Base-by-base conservation (phyloP, 1,139 yeast genomes). In the Blastobotrys serpentis region DNA sequence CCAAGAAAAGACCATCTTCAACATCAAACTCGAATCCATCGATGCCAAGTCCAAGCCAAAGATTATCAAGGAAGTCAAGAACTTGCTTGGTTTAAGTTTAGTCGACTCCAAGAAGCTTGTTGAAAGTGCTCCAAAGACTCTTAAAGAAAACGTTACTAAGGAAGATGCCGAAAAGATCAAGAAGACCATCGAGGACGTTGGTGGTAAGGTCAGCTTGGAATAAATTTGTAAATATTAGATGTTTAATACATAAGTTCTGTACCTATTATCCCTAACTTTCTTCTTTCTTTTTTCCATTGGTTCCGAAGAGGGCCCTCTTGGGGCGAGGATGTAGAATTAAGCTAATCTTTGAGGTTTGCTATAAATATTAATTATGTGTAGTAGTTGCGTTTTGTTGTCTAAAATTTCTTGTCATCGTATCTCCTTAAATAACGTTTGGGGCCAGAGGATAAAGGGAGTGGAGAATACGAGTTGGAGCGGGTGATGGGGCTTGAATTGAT, bases 71-170 rank as follows among this genome's bases (percentile, higher is more conserved):
- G 98, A 92, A 74, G 95, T 92, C 61, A 92, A 92, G 78, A 79
- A 86, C 54, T 76, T 92, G 68, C 78, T 92, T 64, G 97, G 97
- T 7, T 78, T 92, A 65, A 88, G 96, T 14, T 78, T 92, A 60
- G 98, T 92, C 53, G 98, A 92, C 68, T 87, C 97, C 54, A 94
- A 92, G 82, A 92, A 92, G 75, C 87, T 92, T 60, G 99, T 94
- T 52, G 99, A 92, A 75, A 74, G 90, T 63, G 98, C 98, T 54
- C 99, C 99, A 61, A 92, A 92, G 78, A 77, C 86, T 43, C 78
- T 86, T 70, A 86, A 86, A 73, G 95, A 86, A 62, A 84, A 84
- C 59, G 87, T 86, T 51, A 81, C 89, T 53, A 86, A 86, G 76
- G 95, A 86, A 67, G 95, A 86, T 63, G 94, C 94, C 55, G 95